Base-by-base conservation (phyloP, 2,329 filamentous ascomycete genomes). In the Talaromyces sp. region DNA sequence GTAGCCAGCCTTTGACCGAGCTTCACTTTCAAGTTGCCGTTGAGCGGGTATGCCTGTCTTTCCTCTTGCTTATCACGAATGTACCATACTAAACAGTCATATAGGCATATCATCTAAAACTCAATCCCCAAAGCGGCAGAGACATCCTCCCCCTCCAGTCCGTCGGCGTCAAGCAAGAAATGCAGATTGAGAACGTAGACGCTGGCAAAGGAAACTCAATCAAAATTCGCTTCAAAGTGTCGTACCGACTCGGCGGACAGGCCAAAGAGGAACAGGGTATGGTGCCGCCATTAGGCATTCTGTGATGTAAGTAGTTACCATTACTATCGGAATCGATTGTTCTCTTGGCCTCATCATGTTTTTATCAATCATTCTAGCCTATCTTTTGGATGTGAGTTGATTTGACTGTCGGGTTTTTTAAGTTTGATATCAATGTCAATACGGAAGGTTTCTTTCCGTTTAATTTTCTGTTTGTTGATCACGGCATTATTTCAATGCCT, bases 1-100 rank as follows among this genome's bases (percentile, higher is more conserved):
- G 88, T 0, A 78, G 85, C 1, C 85, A 90, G 71, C 85, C 87
- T 0, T 84, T 99, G 24, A 85, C 85, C 3, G 90, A 96, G 68
- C 81, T 99, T 35, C 93, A 94, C 65, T 96, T 97, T 73, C 92
- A 97, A 76, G 84, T 96, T 45, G 95, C 95, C 3, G 94, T 97
- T 35, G 95, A 94, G 66, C 98, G 94, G 86, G 93, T 96, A 81
- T 69, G 77, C 68, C 35, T 16, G 45, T 45, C 59, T 37, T 54
- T 39, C 48, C 31, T 58, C 41, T 2, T 6, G 9, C 2, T 9
- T 5, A 24, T 24, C n/a, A 33, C 6, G 9, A 22, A 11, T 14
- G 6, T 22, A 56, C 3, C n/a, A 37, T 56, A 24, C 31, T 56
- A 14, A 56, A 1, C 4, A 39, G 7, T 56, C 5, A 14, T 22